Percentiles rank a stretch among this genome's conserved stretches.
phyloP scores from a whole-genome alignment of 306 rosid genomes.

The Cucumis sativus region Cucumber_9930_V3 NC_026657.2:40536001-40536500 shows the following conservation, averaged over 20 bases:
- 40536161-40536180: constrained; percentile 65
- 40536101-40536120: not conserved
- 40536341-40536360: constrained; percentile 86
- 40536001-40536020: not conserved
- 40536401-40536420: constrained; percentile 85
- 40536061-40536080: not conserved
- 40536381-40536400: constrained; percentile 57
- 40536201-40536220: constrained; percentile 68
- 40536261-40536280: constrained; percentile 4
- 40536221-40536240: constrained; percentile 50
- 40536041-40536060: not conserved
- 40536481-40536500: not conserved
- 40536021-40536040: not conserved
- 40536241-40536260: constrained; percentile 49
- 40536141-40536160: constrained; percentile 38
- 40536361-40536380: constrained; percentile 59
- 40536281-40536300: not conserved
- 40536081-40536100: not conserved
- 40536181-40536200: constrained; percentile 58
- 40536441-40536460: not conserved
- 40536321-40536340: constrained; percentile 25
- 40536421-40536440: constrained; percentile 90
- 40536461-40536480: not conserved
- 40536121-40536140: constrained; percentile 3
- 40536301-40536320: not conserved